Evolutionary conservation across 495 filamentous ascomycete genomes (phyloP), one percentile per base, ranked within the genome.

Genomic region (Neurospora sp.): DNA sequence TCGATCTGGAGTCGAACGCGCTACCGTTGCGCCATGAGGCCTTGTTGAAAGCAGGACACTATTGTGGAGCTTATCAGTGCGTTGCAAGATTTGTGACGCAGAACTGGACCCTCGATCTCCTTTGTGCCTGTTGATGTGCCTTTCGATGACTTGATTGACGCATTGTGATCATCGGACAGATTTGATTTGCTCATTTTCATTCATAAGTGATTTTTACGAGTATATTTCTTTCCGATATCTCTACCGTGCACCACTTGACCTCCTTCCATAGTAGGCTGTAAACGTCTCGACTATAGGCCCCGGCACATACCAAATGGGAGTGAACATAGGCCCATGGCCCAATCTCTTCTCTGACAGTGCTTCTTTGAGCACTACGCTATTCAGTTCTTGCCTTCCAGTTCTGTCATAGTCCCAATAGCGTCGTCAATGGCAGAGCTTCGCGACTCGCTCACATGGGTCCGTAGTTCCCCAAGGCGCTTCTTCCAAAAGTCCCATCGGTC

Each of bases 1-100:
- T 80, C 78, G 81, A 80, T 83, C 82, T 83, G 82, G 82, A 83
- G 78, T 82, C 82, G 78, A 80, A 83, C 81, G 81, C 81, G 81
- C 81, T 83, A 79, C 81, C 81, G 80, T 83, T 83, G 81, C 81
- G 77, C 78, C 77, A 75, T 40, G 20, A 41, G 46, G 70, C 62
- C 59, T n/a, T 62, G 12, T 62, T 62, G 27, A 62, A 62, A 35
- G 5, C 1, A 35, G 8, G 7, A 1, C 1, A 0, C 7, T 18
- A 18, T 4, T 35, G 6, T 18, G 18, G 14, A 4, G 7, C 1
- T 16, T 66, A 66, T 66, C 23, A 59, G n/a, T 23, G 12, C 16
- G 23, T 6, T 62, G 16, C 27, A 0, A 6, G 2, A 59, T 27
- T 27, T 3, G n/a, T n/a, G 9, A 20, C 44, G 20, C 44, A 9